These are phyloP conservation scores for Tylopilus sp. DNA, from an alignment of 768 basidiomycete species.

Conservation along the genomic window DNA sequence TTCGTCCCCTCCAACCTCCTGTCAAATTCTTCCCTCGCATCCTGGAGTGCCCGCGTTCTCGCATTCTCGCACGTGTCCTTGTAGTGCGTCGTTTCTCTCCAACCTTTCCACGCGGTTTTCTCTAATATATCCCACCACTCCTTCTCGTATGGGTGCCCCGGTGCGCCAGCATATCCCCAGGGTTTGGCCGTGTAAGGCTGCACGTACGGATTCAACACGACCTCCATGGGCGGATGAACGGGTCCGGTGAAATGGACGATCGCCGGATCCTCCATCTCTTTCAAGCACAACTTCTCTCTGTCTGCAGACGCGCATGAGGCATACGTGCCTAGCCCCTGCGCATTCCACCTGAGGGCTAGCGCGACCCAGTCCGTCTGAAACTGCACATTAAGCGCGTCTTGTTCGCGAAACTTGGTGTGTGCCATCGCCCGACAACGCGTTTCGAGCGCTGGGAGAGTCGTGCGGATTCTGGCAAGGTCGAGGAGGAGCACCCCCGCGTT, in stretches of 20 bases:
- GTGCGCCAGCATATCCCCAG: conserved; percentile 54
- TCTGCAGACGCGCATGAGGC: conserved; percentile 35
- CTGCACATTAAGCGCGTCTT: conserved; percentile 49
- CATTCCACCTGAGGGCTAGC: conserved; percentile 48
- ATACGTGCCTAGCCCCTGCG: conserved; percentile 56
- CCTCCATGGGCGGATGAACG: conserved; percentile 42
- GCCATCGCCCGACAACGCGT: conserved; percentile 24
- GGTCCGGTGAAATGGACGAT: conserved; percentile 62
- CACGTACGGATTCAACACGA: conserved; percentile 48
- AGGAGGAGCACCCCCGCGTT: conserved; percentile 55
- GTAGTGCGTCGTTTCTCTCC: conserved; percentile 25
- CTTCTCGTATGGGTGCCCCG: conserved; percentile 44
- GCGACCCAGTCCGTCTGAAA: conserved; percentile 43
- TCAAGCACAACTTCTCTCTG: conserved; percentile 32
- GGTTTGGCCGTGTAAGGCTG: conserved; percentile 54
- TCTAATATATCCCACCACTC: conserved; percentile 47
- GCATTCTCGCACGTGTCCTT: conserved; percentile 14
- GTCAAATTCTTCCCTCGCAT: conserved; percentile 8
- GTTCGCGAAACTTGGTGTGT: conserved; percentile 38
- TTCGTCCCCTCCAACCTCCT: background rate
- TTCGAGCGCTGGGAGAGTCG: conserved; percentile 24
- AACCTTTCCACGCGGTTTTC: conserved; percentile 42
- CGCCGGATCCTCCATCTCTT: conserved; percentile 37
- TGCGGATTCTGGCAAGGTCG: conserved; percentile 41
- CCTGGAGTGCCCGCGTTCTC: conserved; percentile 5